A percentile compares a stretch with the other conserved stretches of the same genome.
phyloP scores from a whole-genome alignment of 225 moss, liverwort and hornwort genomes.

The Sphagnum contortum region DNA sequence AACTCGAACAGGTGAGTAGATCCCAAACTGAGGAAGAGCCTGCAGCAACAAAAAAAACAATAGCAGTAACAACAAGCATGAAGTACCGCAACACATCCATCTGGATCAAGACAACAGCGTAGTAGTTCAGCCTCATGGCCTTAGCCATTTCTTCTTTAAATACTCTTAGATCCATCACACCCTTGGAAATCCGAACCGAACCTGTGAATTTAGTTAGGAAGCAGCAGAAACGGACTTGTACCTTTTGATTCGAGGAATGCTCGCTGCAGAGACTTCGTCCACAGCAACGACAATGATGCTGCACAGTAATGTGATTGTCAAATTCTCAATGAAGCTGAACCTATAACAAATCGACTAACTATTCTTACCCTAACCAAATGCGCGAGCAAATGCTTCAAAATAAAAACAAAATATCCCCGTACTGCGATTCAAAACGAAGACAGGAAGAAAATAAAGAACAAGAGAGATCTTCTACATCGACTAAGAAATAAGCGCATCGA shows the following conservation, averaged over 20 bases:
- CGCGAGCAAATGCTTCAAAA: neutral
- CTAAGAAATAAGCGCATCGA: too few species aligned
- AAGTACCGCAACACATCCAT: too few species aligned
- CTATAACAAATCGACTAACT: neutral
- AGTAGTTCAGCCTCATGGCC: too few species aligned
- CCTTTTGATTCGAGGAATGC: constrained; percentile 93
- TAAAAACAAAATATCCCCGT: neutral
- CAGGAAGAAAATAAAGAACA: constrained; percentile 6
- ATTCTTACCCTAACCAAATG: neutral
- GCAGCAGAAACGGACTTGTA: constrained; percentile 7
- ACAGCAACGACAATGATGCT: constrained; percentile 98
- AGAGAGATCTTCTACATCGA: constrained; percentile 2
- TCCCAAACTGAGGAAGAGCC: constrained; percentile 97
- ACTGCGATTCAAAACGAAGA: neutral
- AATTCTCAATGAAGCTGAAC: too few species aligned
- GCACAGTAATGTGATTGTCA: constrained; percentile 3
- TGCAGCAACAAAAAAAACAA: constrained; percentile 13
- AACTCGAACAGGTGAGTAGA: constrained; percentile 85
- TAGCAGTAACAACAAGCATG: too few species aligned
- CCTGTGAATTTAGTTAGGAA: too few species aligned
- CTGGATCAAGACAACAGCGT: too few species aligned
- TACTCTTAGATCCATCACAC: too few species aligned
- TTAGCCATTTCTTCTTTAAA: too few species aligned
- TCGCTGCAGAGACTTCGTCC: constrained; percentile 89
- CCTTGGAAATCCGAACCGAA: too few species aligned